Conservation (phyloP, 2,329 filamentous ascomycete species). For the Claviceps sorghi region DNA sequence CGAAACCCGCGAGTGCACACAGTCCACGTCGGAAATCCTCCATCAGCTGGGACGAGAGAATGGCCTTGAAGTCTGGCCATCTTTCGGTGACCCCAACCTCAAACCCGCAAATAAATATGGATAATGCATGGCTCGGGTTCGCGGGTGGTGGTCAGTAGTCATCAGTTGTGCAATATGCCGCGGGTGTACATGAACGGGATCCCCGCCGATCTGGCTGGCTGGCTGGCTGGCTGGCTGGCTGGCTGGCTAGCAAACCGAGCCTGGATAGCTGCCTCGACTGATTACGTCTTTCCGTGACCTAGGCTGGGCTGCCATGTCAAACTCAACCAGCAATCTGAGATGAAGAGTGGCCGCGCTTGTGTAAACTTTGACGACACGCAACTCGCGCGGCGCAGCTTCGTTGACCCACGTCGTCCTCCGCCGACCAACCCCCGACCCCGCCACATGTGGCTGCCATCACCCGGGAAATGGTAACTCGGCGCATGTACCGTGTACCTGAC, state of each 20-base stretch:
- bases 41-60: not conserved
- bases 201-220: not conserved
- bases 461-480: not conserved
- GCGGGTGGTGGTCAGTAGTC: not conserved
- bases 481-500: not conserved
- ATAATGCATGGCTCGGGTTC: no score
- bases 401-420: not conserved
- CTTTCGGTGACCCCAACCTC: not conserved
- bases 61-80: not conserved
- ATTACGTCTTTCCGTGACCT: no score
- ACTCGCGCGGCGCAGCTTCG: not conserved
- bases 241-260: not conserved
- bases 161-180: not conserved
- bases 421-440: not conserved
- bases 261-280: no score
- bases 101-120: not conserved
- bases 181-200: not conserved
- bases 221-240: not conserved
- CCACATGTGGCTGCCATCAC: constrained; percentile 13
- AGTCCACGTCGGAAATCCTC: no score
- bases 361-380: not conserved
- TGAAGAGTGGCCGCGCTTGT: no score
- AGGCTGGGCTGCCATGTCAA: no score
- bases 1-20: no score
- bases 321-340: no score